Percentiles rank a stretch among this genome's conserved stretches.
phyloP scores from a whole-genome alignment of 2,329 filamentous ascomycete genomes.

The Arthroderma sp. region DNA sequence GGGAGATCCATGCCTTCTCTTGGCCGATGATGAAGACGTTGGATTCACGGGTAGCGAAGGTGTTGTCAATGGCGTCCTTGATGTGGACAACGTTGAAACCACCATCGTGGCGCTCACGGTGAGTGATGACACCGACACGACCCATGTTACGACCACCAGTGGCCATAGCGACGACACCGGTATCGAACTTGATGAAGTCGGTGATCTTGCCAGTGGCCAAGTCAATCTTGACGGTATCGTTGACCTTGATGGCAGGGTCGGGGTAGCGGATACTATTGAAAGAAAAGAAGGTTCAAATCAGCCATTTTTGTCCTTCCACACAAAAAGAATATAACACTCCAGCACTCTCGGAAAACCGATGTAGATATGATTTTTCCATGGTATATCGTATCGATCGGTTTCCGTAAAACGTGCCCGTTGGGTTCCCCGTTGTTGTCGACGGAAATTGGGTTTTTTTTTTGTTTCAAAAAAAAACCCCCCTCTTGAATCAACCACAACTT shows the following conservation, averaged over 20 bases:
- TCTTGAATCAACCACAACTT: conserved; percentile 69
- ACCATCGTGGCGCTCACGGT: conserved; percentile 99
- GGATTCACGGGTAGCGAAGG: conserved; percentile 96
- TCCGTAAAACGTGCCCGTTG: no score
- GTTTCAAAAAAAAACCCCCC: conserved; percentile 1
- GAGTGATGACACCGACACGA: conserved; percentile 99
- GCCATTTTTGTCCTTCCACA: conserved; percentile 25
- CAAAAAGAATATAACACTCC: not conserved
- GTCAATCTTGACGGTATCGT: conserved; percentile 99
- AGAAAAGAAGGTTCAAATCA: conserved; percentile 10
- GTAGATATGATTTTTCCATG: no score
- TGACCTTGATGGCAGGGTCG: conserved; percentile 96
- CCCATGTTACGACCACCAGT: conserved; percentile 99
- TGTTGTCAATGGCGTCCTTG: conserved; percentile 99
- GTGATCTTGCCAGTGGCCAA: conserved; percentile 92
- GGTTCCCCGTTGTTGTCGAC: no score
- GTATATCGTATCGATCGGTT: no score
- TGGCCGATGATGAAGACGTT: conserved; percentile 99
- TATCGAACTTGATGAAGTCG: conserved; percentile 98
- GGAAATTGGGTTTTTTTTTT: not conserved
- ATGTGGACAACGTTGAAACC: conserved; percentile 99
- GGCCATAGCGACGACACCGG: conserved; percentile 93
- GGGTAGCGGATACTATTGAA: conserved; percentile 87
- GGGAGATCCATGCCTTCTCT: conserved; percentile 98
- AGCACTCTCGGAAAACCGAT: no score